phyloP scores from a whole-genome alignment of 805 yeast genomes.

The Ascoidea asiatica region DNA sequence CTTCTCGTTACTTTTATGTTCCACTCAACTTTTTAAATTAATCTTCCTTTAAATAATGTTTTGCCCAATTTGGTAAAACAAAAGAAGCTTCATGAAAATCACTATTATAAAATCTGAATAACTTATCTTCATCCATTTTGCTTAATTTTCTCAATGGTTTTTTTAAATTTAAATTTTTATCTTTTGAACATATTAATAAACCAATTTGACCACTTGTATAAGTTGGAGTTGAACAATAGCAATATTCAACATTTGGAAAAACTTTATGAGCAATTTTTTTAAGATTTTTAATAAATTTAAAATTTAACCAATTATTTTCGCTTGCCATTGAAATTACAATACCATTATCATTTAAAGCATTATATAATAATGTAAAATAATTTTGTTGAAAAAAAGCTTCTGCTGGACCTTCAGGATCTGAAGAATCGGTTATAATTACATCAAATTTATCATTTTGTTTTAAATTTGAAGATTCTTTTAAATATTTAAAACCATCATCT shows the following conservation, averaged over 20 bases:
- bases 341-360: conserved; percentile 88
- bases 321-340: conserved; percentile 85
- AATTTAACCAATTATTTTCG: conserved; percentile 87
- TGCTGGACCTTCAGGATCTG: conserved; percentile 99
- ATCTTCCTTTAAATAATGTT: conserved; percentile 27
- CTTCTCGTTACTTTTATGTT: no score
- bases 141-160: conserved; percentile 56
- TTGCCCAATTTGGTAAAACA: conserved; percentile 87
- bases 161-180: conserved; percentile 45
- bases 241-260: conserved; percentile 86
- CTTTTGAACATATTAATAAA: conserved; percentile 91
- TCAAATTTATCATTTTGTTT: conserved; percentile 41
- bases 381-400: conserved; percentile 86
- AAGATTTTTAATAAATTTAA: conserved; percentile 70
- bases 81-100: conserved; percentile 81
- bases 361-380: conserved; percentile 69
- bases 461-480: conserved; percentile 61
- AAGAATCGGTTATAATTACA: conserved; percentile 92
- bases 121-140: conserved; percentile 44
- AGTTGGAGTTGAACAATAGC: conserved; percentile 88
- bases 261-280: conserved; percentile 71
- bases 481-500: conserved; percentile 96
- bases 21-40: no score
- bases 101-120: conserved; percentile 73
- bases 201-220: conserved; percentile 97